Evolutionary conservation across 83 land plant species (phyloP), one percentile per base, ranked within the genome.

Genomic region (Isoetes engelmannii): DNA sequence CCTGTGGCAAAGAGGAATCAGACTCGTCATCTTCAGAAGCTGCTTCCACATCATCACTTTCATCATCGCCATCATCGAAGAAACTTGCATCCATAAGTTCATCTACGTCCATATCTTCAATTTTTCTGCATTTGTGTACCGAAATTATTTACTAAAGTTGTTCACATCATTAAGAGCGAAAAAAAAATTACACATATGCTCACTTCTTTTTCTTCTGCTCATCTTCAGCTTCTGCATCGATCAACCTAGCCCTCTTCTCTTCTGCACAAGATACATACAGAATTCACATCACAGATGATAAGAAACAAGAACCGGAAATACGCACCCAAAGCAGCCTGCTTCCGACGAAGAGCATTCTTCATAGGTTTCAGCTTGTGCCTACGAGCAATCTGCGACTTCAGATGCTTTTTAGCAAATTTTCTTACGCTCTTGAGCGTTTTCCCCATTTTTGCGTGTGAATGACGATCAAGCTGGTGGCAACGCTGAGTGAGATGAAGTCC

Each of bases 401-500:
- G 85, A 70, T 90, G 80, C 85, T 90, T 90, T 84, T 77, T 74
- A 15, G 83, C 87, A 47, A 87, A 90, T 75, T 90, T 90, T 81
- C 84, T 80, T 60, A 85, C 83, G 62, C 85, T 90, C 82, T 87
- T 90, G 74, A 77, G 83, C 5, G 83, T 60, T 61, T 90, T 90
- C 74, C 82, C 87, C 91, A 87, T 87, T 53, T 59, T 48, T 28
- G 37, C 37, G 37, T 28, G 37, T 2, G 37, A 28, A 28, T 2
- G 37, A 28, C 1, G 2, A 28, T 0, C 37, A 28, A 28, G 37
- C 37, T 28, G 37, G 37, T 28, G 37, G 37, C 37, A 28, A 28
- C 0, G 37, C 37, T 28, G 37, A 28, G 37, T 28, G 37, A 28
- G 37, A 28, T 28, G 37, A 28, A 28, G 37, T 28, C 37, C 37